Conservation (phyloP, 140 eudicot genomes). For the Anethum foeniculum region DNA sequence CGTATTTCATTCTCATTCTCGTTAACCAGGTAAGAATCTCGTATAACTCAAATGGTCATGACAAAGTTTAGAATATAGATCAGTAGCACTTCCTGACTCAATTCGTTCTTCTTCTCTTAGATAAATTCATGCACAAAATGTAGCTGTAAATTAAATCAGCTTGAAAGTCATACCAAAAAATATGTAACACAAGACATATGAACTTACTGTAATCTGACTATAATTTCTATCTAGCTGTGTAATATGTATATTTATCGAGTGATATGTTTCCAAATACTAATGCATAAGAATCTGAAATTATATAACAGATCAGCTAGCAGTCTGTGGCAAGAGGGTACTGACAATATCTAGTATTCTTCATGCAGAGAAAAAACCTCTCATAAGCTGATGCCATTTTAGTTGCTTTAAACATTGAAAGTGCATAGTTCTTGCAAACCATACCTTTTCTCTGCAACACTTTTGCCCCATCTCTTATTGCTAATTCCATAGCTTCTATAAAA, state of each 20-base stretch:
- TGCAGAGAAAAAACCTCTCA: constrained; percentile 26
- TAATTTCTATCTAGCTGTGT: background rate
- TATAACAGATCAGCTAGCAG: constrained; percentile 7
- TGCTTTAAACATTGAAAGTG: constrained; percentile 21
- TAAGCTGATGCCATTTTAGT: constrained; percentile 24
- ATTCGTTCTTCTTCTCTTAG: background rate
- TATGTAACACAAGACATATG: no score
- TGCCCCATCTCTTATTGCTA: constrained; percentile 12
- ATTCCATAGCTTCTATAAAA: constrained; percentile 16
- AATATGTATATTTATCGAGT: background rate
- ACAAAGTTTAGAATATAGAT: background rate
- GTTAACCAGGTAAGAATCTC: no score
- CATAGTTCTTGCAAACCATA: constrained; percentile 17
- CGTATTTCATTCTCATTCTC: no score
- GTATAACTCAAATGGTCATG: no score
- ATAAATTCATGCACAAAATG: background rate
- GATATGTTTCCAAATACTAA: background rate
- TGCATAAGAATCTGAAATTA: background rate
- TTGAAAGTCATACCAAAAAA: background rate
- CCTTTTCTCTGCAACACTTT: constrained; percentile 9
- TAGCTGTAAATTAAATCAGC: background rate
- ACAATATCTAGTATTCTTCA: constrained; percentile 18
- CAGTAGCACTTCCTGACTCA: background rate
- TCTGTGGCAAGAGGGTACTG: constrained; percentile 22
- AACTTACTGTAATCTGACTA: background rate